Evolutionary conservation across 495 filamentous ascomycete species (phyloP).

Genomic region (Tuber borchii): DNA sequence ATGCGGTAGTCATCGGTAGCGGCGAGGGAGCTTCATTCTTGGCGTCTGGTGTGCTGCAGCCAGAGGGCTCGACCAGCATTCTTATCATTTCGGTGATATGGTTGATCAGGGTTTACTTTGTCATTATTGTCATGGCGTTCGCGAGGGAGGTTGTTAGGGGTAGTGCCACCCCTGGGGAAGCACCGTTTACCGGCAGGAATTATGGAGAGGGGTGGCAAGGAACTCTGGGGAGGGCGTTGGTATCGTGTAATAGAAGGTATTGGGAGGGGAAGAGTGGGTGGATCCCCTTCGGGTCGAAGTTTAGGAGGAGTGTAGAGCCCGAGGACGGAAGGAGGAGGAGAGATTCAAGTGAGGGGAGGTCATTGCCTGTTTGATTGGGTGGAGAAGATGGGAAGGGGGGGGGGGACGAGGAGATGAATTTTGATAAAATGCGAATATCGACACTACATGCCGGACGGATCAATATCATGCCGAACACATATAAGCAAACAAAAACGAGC

Average conservation of each 20-base stretch:
- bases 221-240: conserved; percentile 64
- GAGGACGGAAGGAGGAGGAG: conserved; percentile 28
- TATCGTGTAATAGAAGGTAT: conserved; percentile 61
- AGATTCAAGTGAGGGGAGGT: conserved; percentile 19
- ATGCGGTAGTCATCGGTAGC: conserved; percentile 50
- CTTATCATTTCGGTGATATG: conserved; percentile 65
- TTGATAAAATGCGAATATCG: neutral
- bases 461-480: neutral
- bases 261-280: conserved; percentile 57
- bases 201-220: conserved; percentile 73
- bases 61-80: conserved; percentile 69
- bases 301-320: conserved; percentile 30
- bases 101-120: conserved; percentile 66
- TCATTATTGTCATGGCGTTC: conserved; percentile 70
- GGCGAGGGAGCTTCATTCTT: conserved; percentile 20
- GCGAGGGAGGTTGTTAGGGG: conserved; percentile 66
- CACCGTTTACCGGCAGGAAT: conserved; percentile 44
- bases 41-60: conserved; percentile 45
- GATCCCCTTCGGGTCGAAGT: conserved; percentile 33
- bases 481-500: neutral
- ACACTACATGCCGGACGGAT: conserved; percentile 1
- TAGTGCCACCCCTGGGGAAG: conserved; percentile 63
- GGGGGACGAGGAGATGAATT: neutral
- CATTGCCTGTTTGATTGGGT: conserved; percentile 14
- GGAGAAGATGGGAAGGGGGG: neutral